Percentiles rank a stretch among this genome's conserved stretches.
These are phyloP conservation scores for Boletus vinaceobasis DNA, from an alignment of 768 basidiomycete genomes.

Conservation along the genomic window DNA sequence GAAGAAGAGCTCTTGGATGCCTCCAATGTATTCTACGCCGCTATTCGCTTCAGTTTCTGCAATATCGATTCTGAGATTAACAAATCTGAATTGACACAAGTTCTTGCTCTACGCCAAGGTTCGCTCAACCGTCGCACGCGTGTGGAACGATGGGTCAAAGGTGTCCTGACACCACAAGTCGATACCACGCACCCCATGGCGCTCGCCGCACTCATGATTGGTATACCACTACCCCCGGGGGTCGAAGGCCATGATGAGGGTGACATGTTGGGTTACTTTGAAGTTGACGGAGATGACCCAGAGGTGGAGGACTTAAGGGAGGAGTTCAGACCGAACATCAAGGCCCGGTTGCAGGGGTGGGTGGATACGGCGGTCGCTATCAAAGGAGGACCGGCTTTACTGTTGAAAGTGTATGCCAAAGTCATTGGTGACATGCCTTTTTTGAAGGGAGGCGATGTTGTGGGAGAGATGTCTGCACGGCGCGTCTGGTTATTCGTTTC, in stretches of 20 bases:
- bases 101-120: constrained; percentile 41
- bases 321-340: constrained; percentile 57
- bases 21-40: constrained; percentile 39
- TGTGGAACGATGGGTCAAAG: constrained; percentile 51
- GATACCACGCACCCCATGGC: constrained; percentile 49
- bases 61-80: constrained; percentile 42
- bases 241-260: constrained; percentile 38
- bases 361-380: constrained; percentile 35
- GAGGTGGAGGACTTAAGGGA: constrained; percentile 60
- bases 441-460: constrained; percentile 46
- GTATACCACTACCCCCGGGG: constrained; percentile 41
- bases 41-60: constrained; percentile 45
- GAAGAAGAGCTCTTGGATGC: constrained; percentile 53
- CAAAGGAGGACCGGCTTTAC: constrained; percentile 36
- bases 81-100: constrained; percentile 40
- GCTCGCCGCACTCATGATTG: constrained; percentile 65
- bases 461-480: constrained; percentile 55
- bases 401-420: constrained; percentile 43
- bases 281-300: constrained; percentile 49
- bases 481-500: constrained; percentile 23
- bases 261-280: constrained; percentile 50
- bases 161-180: constrained; percentile 38
- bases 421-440: constrained; percentile 56
- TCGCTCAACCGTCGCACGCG: constrained; percentile 43
- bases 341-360: constrained; percentile 60